A percentile compares a stretch with the other conserved stretches of the same genome.
phyloP scores from a whole-genome alignment of 768 basidiomycete species.

The Botryobasidium botryosum region DNA sequence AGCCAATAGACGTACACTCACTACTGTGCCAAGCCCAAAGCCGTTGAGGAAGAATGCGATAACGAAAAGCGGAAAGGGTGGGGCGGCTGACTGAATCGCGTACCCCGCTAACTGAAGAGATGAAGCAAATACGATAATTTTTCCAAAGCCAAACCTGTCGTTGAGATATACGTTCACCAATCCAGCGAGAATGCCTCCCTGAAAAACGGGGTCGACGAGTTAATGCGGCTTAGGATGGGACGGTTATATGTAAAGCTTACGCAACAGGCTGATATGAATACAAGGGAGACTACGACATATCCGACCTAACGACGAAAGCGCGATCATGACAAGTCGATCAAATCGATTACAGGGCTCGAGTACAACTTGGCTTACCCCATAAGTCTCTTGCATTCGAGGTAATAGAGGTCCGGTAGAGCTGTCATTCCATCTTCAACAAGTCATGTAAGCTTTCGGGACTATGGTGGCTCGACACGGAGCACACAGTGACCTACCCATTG shows the following conservation, averaged over 20 bases:
- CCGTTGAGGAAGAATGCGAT: slow-evolving; percentile 32
- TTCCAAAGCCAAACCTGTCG: slow-evolving; percentile 10
- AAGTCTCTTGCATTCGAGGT: slow-evolving; percentile 8
- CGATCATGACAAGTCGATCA: not conserved
- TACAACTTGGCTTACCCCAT: slow-evolving; percentile 4
- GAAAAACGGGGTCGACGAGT: not conserved
- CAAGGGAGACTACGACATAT: slow-evolving; percentile 9
- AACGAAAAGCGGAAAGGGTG: slow-evolving; percentile 48
- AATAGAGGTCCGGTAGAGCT: slow-evolving; percentile 10
- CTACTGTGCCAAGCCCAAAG: slow-evolving; percentile 26
- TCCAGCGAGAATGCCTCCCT: slow-evolving; percentile 9
- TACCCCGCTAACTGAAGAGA: slow-evolving; percentile 37
- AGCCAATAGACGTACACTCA: not conserved
- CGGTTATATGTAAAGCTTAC: not conserved
- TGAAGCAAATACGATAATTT: slow-evolving; percentile 17
- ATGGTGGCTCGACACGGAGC: no score
- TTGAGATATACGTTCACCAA: slow-evolving; percentile 5
- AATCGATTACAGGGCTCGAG: not conserved
- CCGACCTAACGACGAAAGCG: not conserved
- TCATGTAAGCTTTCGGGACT: no score
- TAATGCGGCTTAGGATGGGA: not conserved
- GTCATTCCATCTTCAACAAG: no score
- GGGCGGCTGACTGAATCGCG: slow-evolving; percentile 34
- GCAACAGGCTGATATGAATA: slow-evolving; percentile 8
- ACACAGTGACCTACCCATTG: no score